Evolutionary conservation across 1,139 yeast species (phyloP).

Genomic region (Geotrichum macrosporum): DNA sequence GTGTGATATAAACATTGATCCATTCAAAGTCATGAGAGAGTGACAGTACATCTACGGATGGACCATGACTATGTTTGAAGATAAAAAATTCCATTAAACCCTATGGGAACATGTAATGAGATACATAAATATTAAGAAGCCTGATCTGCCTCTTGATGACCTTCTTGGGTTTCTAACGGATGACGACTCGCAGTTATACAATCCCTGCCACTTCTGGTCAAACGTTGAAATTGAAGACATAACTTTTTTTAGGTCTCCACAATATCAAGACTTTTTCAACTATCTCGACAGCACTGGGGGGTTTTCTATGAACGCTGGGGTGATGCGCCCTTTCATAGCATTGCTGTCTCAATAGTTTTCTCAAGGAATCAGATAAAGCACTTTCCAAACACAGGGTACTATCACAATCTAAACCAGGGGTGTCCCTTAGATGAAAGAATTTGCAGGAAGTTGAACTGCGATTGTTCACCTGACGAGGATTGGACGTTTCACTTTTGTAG

Average conservation of each 20-base stretch:
- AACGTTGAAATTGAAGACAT: slow-evolving; percentile 72
- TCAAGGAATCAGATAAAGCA: slow-evolving; percentile 64
- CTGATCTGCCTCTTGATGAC: slow-evolving; percentile 54
- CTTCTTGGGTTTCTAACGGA: slow-evolving; percentile 69
- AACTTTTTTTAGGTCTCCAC: slow-evolving; percentile 63
- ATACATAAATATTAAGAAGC: slow-evolving; percentile 52
- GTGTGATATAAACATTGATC: slow-evolving; percentile 64
- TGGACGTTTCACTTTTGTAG: slow-evolving; percentile 21
- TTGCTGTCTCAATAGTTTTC: slow-evolving; percentile 71
- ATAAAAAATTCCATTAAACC: slow-evolving; percentile 52
- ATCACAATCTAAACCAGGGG: slow-evolving; percentile 79
- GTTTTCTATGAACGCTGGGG: slow-evolving; percentile 81
- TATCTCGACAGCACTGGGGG: slow-evolving; percentile 61
- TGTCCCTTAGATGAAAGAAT: slow-evolving; percentile 40
- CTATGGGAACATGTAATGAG: slow-evolving; percentile 56
- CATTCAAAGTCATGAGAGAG: slow-evolving; percentile 58
- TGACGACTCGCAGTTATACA: slow-evolving; percentile 53
- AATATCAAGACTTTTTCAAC: slow-evolving; percentile 58
- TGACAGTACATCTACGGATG: slow-evolving; percentile 61
- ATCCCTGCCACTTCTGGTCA: slow-evolving; percentile 79
- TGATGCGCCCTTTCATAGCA: slow-evolving; percentile 79
- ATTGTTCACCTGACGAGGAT: slow-evolving; percentile 14
- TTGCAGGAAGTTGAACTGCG: slow-evolving; percentile 23
- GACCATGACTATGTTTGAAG: slow-evolving; percentile 62
- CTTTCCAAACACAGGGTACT: slow-evolving; percentile 78